phyloP scores from a whole-genome alignment of 768 basidiomycete genomes.

The Boletus huronensis region DNA sequence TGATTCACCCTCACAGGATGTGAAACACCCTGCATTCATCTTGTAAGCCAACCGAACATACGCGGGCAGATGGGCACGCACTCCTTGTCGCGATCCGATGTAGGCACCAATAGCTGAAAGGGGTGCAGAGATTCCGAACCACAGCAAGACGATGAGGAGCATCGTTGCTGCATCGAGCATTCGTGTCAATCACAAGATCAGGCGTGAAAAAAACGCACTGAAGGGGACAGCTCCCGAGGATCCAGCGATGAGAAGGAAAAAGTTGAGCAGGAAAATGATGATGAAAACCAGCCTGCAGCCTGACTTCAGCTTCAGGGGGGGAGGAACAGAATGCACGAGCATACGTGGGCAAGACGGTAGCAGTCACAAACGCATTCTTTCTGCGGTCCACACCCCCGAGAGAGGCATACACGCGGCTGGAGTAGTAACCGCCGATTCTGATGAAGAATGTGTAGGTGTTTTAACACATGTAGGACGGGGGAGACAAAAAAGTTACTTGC shows the following conservation, averaged over 20 bases:
- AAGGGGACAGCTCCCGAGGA: constrained; percentile 97
- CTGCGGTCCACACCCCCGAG: constrained; percentile 68
- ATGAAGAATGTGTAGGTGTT: neutral
- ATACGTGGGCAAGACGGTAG: constrained; percentile 84
- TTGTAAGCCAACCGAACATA: constrained; percentile 5
- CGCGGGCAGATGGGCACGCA: constrained; percentile 34
- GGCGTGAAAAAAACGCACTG: constrained; percentile 44
- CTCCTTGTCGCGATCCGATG: constrained; percentile 83
- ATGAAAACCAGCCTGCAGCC: constrained; percentile 68
- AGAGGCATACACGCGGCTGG: constrained; percentile 76
- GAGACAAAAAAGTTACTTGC: constrained; percentile 36
- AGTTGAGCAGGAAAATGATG: constrained; percentile 84
- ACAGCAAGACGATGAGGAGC: constrained; percentile 76
- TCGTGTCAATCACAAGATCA: neutral
- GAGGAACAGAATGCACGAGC: constrained; percentile 23
- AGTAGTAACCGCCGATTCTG: constrained; percentile 87
- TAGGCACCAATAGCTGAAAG: constrained; percentile 84
- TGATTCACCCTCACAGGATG: constrained; percentile 88
- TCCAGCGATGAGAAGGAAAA: constrained; percentile 79
- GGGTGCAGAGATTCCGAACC: constrained; percentile 94
- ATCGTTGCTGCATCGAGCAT: constrained; percentile 58
- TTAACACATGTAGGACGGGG: neutral
- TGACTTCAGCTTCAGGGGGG: constrained; percentile 4
- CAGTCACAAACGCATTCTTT: constrained; percentile 84
- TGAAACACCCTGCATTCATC: constrained; percentile 50